phyloP scores from a whole-genome alignment of 2,329 filamentous ascomycete species.

The Colletotrichum brevisporum region DNA sequence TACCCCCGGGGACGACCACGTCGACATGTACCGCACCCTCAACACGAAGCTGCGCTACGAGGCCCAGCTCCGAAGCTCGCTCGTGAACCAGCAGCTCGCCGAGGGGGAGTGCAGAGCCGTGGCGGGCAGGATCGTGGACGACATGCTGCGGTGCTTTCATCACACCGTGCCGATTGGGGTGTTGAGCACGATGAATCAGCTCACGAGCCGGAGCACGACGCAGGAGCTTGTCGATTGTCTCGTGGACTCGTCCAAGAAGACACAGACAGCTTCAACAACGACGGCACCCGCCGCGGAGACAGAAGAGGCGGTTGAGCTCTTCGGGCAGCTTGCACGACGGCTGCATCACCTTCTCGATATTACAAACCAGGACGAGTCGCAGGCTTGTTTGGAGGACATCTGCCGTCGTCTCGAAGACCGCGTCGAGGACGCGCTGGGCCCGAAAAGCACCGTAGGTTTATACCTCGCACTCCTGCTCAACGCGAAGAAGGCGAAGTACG shows the following conservation, averaged over 20 bases:
- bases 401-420: slow-evolving; percentile 18
- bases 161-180: slow-evolving; percentile 23
- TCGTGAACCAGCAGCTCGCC: slow-evolving; percentile 12
- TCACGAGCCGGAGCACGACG: neutral
- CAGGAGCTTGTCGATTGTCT: neutral
- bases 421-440: slow-evolving; percentile 11
- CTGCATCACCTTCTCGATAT: slow-evolving; percentile 10
- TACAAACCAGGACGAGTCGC: neutral
- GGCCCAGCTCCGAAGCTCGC: slow-evolving; percentile 9
- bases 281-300: neutral
- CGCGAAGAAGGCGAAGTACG: slow-evolving; percentile 21
- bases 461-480: slow-evolving; percentile 27
- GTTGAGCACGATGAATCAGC: slow-evolving; percentile 27
- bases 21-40: slow-evolving; percentile 21
- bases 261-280: too few species aligned
- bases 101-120: neutral
- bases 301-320: too few species aligned
- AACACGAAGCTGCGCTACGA: slow-evolving; percentile 25
- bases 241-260: neutral
- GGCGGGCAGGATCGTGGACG: neutral
- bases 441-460: slow-evolving; percentile 9
- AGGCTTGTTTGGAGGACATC: neutral
- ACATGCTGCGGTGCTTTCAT: slow-evolving; percentile 10
- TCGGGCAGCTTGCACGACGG: neutral
- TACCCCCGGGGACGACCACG: slow-evolving; percentile 17